Percentiles rank a stretch among this genome's conserved stretches.
phyloP scores from a whole-genome alignment of 2,329 filamentous ascomycete genomes.

The Fusarium nodosum region DNA sequence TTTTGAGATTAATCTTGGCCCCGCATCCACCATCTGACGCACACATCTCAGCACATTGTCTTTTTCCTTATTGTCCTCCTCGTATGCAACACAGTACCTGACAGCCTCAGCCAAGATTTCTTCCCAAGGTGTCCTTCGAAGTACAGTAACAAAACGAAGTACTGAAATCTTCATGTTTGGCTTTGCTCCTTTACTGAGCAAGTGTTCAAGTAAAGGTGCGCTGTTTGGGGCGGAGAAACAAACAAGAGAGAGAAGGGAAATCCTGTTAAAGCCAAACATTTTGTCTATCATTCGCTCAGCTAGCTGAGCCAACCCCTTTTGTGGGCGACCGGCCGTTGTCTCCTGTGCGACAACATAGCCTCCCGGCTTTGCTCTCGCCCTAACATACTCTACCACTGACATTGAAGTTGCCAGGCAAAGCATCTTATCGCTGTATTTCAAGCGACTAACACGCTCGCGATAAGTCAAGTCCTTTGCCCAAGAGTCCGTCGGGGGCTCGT shows the following conservation, averaged over 20 bases:
- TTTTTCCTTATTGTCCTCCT: accelerated
- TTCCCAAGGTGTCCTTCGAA: conserved; percentile 9
- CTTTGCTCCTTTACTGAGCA: conserved; percentile 10
- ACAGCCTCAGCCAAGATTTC: not conserved
- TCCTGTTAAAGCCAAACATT: accelerated
- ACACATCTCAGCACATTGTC: not conserved
- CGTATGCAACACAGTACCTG: accelerated
- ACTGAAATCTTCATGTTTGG: not conserved
- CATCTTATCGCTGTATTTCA: not conserved
- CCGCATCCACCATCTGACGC: conserved; percentile 1
- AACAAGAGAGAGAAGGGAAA: not conserved
- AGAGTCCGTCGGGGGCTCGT: accelerated
- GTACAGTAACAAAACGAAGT: accelerated
- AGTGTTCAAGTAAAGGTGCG: not conserved
- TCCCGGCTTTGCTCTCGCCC: not conserved
- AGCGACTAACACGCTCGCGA: accelerated
- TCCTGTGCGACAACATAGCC: not conserved
- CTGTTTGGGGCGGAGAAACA: accelerated
- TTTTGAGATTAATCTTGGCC: not conserved
- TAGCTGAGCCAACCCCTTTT: too few relatives aligned
- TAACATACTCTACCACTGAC: not conserved
- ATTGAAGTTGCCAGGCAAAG: not conserved
- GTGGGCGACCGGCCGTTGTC: accelerated
- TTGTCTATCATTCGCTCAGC: not conserved
- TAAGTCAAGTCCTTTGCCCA: not conserved